Base-by-base conservation (phyloP, 176 grass and related monocot species). In the Carex cristatella region DNA sequence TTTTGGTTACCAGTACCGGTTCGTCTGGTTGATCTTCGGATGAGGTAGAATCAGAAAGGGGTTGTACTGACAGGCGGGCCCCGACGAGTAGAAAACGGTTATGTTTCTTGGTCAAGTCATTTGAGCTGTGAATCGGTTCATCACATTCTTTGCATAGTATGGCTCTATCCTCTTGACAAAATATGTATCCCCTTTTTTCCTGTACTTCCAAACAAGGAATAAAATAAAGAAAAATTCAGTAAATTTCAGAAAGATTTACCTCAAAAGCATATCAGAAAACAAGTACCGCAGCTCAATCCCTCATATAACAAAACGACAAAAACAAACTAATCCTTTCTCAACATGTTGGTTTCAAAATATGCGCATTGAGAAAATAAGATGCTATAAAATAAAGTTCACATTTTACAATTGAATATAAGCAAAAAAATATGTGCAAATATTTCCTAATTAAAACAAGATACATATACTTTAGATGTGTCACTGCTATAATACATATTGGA, bases 91-190 rank as follows among this genome's bases (percentile, higher is more conserved):
- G 91, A 86, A 95, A 96, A 38, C 97, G 87, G 56, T 54, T 96
- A 86, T 99, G 97, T 90, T 94, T 96, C 90, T 89, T 91, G 35
- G 91, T 96, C 74, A 99, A 87, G 0, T 95, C 80, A 86, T 95
- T 99, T 15, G 88, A 91, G 81, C 79, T 69, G 81, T 99, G 97
- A 84, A 99, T 89, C 53, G 91, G 90, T 2, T 86, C 90, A 76
- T 99, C 97, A 81, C 97, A 99, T 48, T 95, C 91, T 19, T 84
- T 79, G 97, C 97, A 99, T 46, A 99, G 93, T 82, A 95, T 95
- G 73, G 97, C 93, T 55, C 97, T 74, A 85, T 99, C 97, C 91
- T 99, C 93, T 37, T 94, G 93, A 90, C 97, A 99, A 90, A 99
- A 96, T 86, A 99, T 88, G 38, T 92, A 65, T 23, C 91, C 97